Evolutionary conservation across 768 basidiomycete species (phyloP).

Genomic region (Obba rivulosa): DNA sequence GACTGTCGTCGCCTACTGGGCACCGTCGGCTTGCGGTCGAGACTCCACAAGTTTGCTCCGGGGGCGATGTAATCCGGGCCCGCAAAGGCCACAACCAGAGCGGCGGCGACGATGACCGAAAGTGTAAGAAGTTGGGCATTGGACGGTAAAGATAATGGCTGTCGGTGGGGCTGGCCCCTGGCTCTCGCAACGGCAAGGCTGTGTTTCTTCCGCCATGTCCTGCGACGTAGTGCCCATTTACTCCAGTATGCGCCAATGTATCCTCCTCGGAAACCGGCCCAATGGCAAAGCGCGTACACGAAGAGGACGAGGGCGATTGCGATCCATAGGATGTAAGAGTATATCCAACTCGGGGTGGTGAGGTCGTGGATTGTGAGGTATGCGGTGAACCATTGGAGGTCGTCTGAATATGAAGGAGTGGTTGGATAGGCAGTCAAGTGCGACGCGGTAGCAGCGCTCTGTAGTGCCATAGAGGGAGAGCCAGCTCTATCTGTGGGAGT

Average conservation of each 20-base stretch:
- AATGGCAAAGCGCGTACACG: conserved; percentile 36
- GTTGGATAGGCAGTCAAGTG: conserved; percentile 31
- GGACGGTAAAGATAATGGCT: conserved; percentile 49
- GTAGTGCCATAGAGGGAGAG: conserved; percentile 7
- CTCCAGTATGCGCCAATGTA: conserved; percentile 48
- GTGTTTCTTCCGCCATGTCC: conserved; percentile 52
- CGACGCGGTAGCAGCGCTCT: conserved; percentile 7
- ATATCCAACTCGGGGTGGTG: conserved; percentile 45
- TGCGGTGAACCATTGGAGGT: conserved; percentile 47
- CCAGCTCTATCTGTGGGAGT: not conserved
- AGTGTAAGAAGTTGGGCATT: conserved; percentile 58
- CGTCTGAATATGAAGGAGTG: conserved; percentile 38
- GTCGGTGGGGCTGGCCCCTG: conserved; percentile 30
- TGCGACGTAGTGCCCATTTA: conserved; percentile 52
- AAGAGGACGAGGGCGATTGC: conserved; percentile 38
- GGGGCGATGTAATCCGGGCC: conserved; percentile 70
- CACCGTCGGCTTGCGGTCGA: conserved; percentile 19
- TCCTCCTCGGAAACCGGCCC: conserved; percentile 36
- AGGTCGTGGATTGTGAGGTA: conserved; percentile 55
- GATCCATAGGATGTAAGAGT: conserved; percentile 59
- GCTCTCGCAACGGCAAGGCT: conserved; percentile 29
- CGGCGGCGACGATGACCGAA: conserved; percentile 35
- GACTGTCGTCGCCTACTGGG: not conserved
- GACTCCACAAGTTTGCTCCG: conserved; percentile 38
- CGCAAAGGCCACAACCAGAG: conserved; percentile 44